Conservation (phyloP, 768 basidiomycete species). For the Vararia minispora region DNA sequence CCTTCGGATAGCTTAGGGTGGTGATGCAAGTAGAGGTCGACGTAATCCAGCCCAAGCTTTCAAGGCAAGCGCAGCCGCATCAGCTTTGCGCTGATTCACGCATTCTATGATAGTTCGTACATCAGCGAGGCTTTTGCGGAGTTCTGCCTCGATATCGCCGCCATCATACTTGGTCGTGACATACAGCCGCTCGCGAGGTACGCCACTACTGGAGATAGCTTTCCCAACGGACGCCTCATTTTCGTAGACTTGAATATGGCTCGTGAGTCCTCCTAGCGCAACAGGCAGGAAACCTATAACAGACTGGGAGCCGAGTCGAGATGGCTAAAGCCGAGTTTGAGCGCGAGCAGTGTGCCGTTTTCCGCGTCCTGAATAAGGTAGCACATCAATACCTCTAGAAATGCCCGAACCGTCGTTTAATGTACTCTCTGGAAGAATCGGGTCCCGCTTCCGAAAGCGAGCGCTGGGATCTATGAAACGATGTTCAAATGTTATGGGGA, state of each 20-base stretch:
- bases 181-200: conserved; percentile 15
- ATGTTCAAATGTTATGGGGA: neutral
- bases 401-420: too few relatives aligned
- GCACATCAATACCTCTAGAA: neutral
- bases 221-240: conserved; percentile 3
- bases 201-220: conserved; percentile 2
- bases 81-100: neutral
- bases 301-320: neutral
- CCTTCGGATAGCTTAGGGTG: conserved; percentile 28
- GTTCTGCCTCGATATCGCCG: conserved; percentile 24
- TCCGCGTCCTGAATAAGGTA: neutral
- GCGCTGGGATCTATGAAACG: conserved; percentile 38
- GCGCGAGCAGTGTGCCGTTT: too few relatives aligned
- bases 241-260: conserved; percentile 2
- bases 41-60: conserved; percentile 40
- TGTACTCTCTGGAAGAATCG: neutral
- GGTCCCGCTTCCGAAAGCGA: conserved; percentile 26
- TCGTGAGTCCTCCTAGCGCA: neutral
- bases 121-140: conserved; percentile 32
- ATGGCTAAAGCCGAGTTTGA: conserved; percentile 1
- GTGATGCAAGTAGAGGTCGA: conserved; percentile 59
- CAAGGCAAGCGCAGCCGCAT: too few relatives aligned
- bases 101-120: conserved; percentile 18
- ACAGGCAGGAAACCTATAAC: neutral
- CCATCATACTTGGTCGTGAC: conserved; percentile 30